Conservation (phyloP, 257 asterid genomes). For the Solanum sejunctum region DNA sequence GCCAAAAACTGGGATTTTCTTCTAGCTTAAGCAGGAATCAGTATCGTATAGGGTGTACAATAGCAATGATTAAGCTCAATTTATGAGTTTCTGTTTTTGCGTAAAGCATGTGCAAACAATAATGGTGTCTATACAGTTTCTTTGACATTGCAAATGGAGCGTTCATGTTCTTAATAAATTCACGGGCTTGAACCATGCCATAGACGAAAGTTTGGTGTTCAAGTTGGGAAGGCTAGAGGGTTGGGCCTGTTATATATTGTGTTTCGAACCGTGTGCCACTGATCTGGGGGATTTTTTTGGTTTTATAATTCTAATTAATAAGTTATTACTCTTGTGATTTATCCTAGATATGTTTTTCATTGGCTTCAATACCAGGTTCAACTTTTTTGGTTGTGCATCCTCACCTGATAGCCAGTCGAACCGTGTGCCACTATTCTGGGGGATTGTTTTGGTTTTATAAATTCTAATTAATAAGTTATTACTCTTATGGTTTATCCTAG, state of each 20-base stretch:
- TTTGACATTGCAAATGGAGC: background rate
- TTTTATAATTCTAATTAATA: background rate
- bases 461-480: background rate
- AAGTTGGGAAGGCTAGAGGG: background rate
- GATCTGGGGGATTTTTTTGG: background rate
- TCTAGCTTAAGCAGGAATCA: background rate
- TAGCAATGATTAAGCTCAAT: background rate
- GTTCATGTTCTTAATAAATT: background rate
- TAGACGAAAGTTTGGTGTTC: background rate
- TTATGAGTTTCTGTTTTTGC: background rate
- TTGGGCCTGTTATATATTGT: background rate
- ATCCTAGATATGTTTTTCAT: background rate
- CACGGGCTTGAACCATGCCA: background rate
- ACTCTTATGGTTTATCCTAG: background rate
- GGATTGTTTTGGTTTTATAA: background rate
- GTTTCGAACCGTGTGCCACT: background rate
- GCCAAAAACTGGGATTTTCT: background rate
- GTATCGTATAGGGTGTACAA: background rate
- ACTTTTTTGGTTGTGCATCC: background rate
- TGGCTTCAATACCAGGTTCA: background rate
- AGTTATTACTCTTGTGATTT: background rate
- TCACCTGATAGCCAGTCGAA: background rate
- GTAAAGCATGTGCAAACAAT: background rate
- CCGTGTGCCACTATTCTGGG: background rate
- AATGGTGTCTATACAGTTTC: background rate